Base-by-base conservation (phyloP, 306 rosid genomes). In the Cucumis cinereus region DNA sequence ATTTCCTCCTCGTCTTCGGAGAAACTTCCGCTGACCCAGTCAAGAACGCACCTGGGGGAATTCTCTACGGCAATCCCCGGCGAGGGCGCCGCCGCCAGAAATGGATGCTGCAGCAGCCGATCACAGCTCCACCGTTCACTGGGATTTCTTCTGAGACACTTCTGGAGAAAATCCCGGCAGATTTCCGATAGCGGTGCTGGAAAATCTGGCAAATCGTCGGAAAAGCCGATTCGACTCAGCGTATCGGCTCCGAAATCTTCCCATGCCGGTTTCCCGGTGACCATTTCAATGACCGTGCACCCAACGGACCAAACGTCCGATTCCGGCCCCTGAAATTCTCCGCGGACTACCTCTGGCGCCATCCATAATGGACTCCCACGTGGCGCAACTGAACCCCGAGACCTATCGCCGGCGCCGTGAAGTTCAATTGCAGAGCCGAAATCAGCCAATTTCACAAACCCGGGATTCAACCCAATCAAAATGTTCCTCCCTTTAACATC, bases 291-390 rank as follows among this genome's bases (percentile, higher is more conserved):
- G 58, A 93, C 77, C 79, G 98, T 93, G 81, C 98, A 93, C 3
- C 98, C 98, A 5, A 93, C 55, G 0, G 98, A 91, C 98, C 98
- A 93, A 22, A 93, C 83, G 77, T 93, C 97, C 17, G 96, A 86
- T 74, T 91, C 94, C 47, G 93, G 89, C 38, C 96, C 94, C 84
- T 90, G 97, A 47, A 76, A 84, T 66, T 90, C 90, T 80, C 88
- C 75, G 15, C 90, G 85, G 11, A 93, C 77, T 0, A 93, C 98
- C 87, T 93, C 98, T 78, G 98, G 98, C 19, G 97, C 98, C 98
- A 93, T 93, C 98, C 98, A 91, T 67, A 93, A 74, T 26, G 98
- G 98, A 19, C 96, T 93, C 23, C 98, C 98, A 7, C 98, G 90
- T 8, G 92, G 92, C 70, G 16, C 1, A 0, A 70, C 20, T 49